Conservation (phyloP, 495 filamentous ascomycete genomes). For the Parmelia sp. region DNA sequence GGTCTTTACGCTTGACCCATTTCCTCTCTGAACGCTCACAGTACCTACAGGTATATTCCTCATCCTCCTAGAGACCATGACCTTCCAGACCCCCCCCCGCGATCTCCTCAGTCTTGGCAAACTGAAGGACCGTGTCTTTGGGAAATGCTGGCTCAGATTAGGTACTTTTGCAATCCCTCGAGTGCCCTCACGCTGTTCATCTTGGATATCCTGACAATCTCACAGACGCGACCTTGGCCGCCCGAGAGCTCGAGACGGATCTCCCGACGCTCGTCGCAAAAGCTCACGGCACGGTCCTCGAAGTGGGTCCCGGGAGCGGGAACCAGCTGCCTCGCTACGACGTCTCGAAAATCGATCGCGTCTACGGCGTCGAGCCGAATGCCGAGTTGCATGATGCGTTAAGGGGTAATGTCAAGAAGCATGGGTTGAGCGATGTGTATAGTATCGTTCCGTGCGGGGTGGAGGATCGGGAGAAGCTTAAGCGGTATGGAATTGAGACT, state of each 20-base stretch:
- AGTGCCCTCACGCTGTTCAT: not conserved
- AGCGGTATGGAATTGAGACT: slow-evolving; percentile 40
- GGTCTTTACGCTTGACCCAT: not conserved
- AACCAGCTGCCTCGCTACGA: slow-evolving; percentile 42
- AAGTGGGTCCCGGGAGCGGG: slow-evolving; percentile 45
- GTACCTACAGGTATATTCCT: slow-evolving; percentile 9
- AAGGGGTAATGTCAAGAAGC: slow-evolving; percentile 36
- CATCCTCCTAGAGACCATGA: slow-evolving; percentile 12
- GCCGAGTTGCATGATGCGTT: slow-evolving; percentile 46
- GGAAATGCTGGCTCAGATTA: slow-evolving; percentile 16
- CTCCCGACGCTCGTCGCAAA: slow-evolving; percentile 38
- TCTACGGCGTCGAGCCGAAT: slow-evolving; percentile 46
- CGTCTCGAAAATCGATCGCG: slow-evolving; percentile 27
- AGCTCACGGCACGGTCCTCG: slow-evolving; percentile 40
- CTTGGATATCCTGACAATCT: not conserved
- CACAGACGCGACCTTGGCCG: slow-evolving; percentile 12
- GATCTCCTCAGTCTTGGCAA: slow-evolving; percentile 10
- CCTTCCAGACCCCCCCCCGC: not conserved
- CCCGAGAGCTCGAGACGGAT: slow-evolving; percentile 22
- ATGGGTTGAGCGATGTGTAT: slow-evolving; percentile 55
- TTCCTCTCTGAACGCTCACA: not conserved
- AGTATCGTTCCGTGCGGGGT: slow-evolving; percentile 57
- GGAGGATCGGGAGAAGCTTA: slow-evolving; percentile 43
- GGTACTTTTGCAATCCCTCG: slow-evolving; percentile 3
- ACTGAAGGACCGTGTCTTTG: not conserved